Evolutionary conservation across 495 filamentous ascomycete genomes (phyloP), one percentile per base, ranked within the genome.

Genomic region (Podospora comata): DNA sequence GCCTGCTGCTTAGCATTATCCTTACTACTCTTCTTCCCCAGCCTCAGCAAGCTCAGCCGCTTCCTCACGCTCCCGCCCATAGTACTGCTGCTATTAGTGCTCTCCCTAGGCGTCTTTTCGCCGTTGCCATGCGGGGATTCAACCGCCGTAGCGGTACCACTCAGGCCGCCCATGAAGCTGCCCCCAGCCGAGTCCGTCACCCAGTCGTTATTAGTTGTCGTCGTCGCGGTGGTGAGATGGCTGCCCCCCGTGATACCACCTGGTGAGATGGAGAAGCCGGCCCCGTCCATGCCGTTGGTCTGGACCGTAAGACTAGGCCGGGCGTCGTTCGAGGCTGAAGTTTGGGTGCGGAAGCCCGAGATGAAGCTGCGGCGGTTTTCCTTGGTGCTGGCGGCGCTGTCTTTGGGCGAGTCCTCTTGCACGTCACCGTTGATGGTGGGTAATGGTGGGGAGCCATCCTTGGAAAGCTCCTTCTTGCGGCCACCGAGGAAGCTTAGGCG

Each of bases 1-100:
- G 30, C 30, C 30, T 30, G 23, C 26, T 63, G 27, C n/a, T 53
- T 30, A 1, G 39, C 23, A 48, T 62, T 53, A 30, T 69, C 78
- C 75, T 85, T 87, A 73, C 86, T 89, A 30, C 75, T 79, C 81
- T 91, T 90, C 78, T 87, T 75, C 54, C 88, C 87, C 68, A 92
- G 74, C 66, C 86, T 86, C 70, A 94, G 70, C 60, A 89, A 73
- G 71, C 90, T 92, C 62, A 93, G 78, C 72, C 91, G 76, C 78
- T 90, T 92, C 78, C 86, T 86, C 64, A 93, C 84, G 67, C 86
- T 89, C 28, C 23, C 60, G 20, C 27, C 59, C 68, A 48, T 53
- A 32, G 27, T 58, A 66, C 44, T 53, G 20, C 26, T 59, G 62
- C 54, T 59, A 32, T 11, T 64, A 55, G 15, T 61, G 59, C 56